Percentiles rank a stretch among this genome's conserved stretches.
Conservation (phyloP, 2,329 filamentous ascomycete species). For the Pochonia chlamydosporia region DNA sequence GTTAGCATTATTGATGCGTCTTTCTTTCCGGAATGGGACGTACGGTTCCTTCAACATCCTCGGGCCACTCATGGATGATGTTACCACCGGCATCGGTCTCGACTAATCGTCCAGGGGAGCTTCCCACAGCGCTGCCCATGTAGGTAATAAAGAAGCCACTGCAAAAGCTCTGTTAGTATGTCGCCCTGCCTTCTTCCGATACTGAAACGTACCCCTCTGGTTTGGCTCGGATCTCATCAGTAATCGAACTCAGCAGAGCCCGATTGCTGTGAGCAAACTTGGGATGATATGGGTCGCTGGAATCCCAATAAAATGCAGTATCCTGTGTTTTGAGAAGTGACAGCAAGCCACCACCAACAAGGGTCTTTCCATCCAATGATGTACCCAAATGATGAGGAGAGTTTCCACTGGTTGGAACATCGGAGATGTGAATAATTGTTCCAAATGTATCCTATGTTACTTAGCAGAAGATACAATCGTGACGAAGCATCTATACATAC, state of each 20-base stretch:
- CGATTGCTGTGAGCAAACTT: slow-evolving; percentile 55
- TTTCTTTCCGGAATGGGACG: not conserved
- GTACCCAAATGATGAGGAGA: slow-evolving; percentile 53
- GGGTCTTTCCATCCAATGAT: slow-evolving; percentile 49
- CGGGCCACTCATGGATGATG: slow-evolving; percentile 58
- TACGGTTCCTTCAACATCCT: slow-evolving; percentile 42
- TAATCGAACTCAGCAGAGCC: slow-evolving; percentile 52
- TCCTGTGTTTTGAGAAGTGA: slow-evolving; percentile 56
- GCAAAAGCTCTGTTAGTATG: not conserved
- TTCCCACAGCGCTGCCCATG: slow-evolving; percentile 54
- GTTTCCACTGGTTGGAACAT: slow-evolving; percentile 54
- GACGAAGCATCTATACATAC: too few species aligned
- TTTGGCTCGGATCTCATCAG: slow-evolving; percentile 58
- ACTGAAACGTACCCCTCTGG: slow-evolving; percentile 41
- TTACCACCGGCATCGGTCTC: slow-evolving; percentile 54
- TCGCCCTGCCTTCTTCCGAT: too few species aligned
- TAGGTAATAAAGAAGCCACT: slow-evolving; percentile 56
- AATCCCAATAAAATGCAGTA: slow-evolving; percentile 58
- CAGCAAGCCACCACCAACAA: slow-evolving; percentile 52
- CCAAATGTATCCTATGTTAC: slow-evolving; percentile 50
- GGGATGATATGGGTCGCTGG: slow-evolving; percentile 51
- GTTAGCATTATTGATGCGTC: not conserved
- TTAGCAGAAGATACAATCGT: not conserved
- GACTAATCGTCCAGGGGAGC: slow-evolving; percentile 51
- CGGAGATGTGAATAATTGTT: slow-evolving; percentile 50